A percentile compares a stretch with the other conserved stretches of the same genome.
phyloP scores from a whole-genome alignment of 169 alveolate genomes.

The Cryptosporidium ryanae region DNA sequence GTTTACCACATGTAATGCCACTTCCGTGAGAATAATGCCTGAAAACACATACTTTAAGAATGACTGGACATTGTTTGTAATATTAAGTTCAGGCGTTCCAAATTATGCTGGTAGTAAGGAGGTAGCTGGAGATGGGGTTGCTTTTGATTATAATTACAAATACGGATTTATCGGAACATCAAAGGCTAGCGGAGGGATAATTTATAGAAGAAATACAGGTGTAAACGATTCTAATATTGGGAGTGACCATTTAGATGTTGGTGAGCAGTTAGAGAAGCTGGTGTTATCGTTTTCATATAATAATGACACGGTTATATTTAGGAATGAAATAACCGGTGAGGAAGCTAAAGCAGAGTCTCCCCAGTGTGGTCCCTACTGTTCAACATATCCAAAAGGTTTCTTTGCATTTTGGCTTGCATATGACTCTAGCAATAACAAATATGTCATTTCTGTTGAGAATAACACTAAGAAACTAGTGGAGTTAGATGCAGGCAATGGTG shows the following conservation, averaged over 20 bases:
- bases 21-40: slow-evolving; percentile 33
- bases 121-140: neutral
- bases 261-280: neutral
- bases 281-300: neutral
- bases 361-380: slow-evolving; percentile 74
- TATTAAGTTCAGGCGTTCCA: slow-evolving; percentile 42
- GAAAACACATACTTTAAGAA: slow-evolving; percentile 24
- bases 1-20: slow-evolving; percentile 38
- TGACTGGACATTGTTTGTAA: slow-evolving; percentile 58
- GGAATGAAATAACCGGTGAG: neutral
- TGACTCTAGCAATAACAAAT: slow-evolving; percentile 6
- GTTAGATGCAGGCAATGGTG: slow-evolving; percentile 3
- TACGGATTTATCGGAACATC: neutral
- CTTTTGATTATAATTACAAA: neutral
- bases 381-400: slow-evolving; percentile 66
- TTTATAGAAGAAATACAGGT: no score
- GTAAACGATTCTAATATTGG: neutral
- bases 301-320: neutral
- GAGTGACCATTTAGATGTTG: neutral
- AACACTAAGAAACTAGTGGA: slow-evolving; percentile 5
- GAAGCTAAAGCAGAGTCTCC: slow-evolving; percentile 12
- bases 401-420: slow-evolving; percentile 63
- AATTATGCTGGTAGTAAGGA: neutral
- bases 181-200: no score
- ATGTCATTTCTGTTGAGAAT: slow-evolving; percentile 25